Percentiles rank a stretch among this genome's conserved stretches.
These are phyloP conservation scores for Penicillium sp. DNA, from an alignment of 2,329 filamentous ascomycete species.

Conservation along the genomic window DNA sequence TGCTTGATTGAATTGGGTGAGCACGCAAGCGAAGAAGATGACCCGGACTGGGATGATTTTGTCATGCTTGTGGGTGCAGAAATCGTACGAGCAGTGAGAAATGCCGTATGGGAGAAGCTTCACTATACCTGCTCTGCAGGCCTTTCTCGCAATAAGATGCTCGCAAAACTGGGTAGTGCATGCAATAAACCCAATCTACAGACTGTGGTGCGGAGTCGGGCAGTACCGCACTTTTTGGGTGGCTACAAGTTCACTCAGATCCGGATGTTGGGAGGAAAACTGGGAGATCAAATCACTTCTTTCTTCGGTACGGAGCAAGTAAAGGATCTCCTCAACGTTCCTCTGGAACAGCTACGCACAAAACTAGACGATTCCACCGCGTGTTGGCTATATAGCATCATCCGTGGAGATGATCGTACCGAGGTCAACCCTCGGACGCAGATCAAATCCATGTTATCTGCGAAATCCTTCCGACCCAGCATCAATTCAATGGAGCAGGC, in stretches of 20 bases:
- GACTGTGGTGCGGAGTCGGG: conserved; percentile 85
- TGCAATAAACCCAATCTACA: conserved; percentile 93
- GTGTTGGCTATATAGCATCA: conserved; percentile 75
- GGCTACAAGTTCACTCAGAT: conserved; percentile 94
- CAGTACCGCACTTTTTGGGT: conserved; percentile 70
- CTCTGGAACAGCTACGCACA: conserved; percentile 70
- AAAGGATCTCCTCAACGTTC: conserved; percentile 65
- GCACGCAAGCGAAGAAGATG: conserved; percentile 65
- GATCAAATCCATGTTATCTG: conserved; percentile 95
- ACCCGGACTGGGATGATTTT: conserved; percentile 96
- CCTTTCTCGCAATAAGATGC: conserved; percentile 85
- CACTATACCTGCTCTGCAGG: conserved; percentile 91
- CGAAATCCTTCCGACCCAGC: conserved; percentile 85
- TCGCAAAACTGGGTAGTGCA: conserved; percentile 87
- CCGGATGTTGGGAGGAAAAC: conserved; percentile 87
- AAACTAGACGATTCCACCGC: conserved; percentile 81
- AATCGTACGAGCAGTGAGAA: conserved; percentile 73
- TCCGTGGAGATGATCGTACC: conserved; percentile 78
- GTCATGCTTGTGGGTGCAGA: conserved; percentile 81
- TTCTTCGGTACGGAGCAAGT: conserved; percentile 77
- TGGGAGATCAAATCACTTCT: conserved; percentile 80
- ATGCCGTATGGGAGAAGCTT: conserved; percentile 62
- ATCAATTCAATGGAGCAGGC: conserved; percentile 77
- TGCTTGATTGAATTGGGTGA: conserved; percentile 74
- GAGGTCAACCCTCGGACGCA: conserved; percentile 88